Base-by-base conservation (phyloP, 768 basidiomycete species). In the Russula earlei region DNA sequence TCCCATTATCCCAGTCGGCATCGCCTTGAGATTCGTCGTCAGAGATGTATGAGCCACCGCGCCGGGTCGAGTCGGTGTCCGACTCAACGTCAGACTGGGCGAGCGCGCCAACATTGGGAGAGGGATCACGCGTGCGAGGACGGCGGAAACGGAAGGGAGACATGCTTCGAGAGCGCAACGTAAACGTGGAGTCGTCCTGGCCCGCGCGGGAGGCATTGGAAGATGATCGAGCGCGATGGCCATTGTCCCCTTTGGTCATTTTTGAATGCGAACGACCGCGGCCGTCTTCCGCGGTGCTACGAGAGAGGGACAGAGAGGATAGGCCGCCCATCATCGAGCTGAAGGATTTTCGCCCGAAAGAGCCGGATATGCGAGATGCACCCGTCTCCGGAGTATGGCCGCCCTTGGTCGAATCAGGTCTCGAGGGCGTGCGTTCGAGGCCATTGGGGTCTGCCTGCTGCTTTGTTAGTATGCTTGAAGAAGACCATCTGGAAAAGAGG, bases 71-170 rank as follows among this genome's bases (percentile, higher is more conserved):
- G 42, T 80, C 77, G 40, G 76, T 74, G 55, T 83, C 78, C 3
- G 82, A 74, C 48, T 87, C 86, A 43, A 72, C 77, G 61, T 87
- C 84, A 4, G 80, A 85, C 17, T 74, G 78, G 49, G 71, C 72
- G 54, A 89, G 77, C 0, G 78, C 74, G 37, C 72, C 70, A 37
- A 79, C 76, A 61, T 67, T 49, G 55, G 69, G 77, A 72, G 65
- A 84, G 68, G 37, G 76, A 78, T 76, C 76, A 49, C 79, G 73
- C 9, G 77, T 72, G 58, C 86, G 78, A 54, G 82, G 78, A 33
- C 87, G 77, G 41, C 88, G 77, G 54, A 90, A 78, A 41, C 74
- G 74, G 67, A 96, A 95, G 40, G 93, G 88, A 2, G 91, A 90
- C 63, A 83, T 76, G 44, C 87, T 85, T 37, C 90, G 82, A 14